phyloP scores from a whole-genome alignment of 148 eudicot species.

The Simmondsia chinensis region DNA sequence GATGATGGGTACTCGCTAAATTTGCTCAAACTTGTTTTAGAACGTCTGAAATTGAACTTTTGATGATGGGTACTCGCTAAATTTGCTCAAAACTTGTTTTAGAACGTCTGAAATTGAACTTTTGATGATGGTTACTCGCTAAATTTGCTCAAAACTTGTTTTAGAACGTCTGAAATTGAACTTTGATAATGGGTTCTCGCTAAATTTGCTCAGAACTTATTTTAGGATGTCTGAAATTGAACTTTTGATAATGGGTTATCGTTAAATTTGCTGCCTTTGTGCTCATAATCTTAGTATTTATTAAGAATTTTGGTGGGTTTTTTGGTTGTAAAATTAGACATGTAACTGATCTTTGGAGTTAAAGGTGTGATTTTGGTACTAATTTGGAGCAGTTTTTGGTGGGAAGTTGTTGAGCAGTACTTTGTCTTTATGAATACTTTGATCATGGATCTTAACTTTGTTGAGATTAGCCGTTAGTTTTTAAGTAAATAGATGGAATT shows the following conservation, averaged over 20 bases:
- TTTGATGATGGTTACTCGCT: conserved; percentile 37
- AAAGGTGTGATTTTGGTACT: not conserved
- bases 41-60: conserved; percentile 1
- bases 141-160: conserved; percentile 20
- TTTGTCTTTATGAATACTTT: conserved; percentile 12
- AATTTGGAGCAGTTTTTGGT: conserved; percentile 5
- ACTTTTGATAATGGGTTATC: conserved; percentile 27
- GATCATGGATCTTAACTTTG: conserved; percentile 31
- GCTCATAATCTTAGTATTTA: conserved; percentile 1
- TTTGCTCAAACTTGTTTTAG: conserved; percentile 15
- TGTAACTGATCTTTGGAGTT: conserved; percentile 22
- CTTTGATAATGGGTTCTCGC: conserved; percentile 31
- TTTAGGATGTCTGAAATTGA: conserved; percentile 1
- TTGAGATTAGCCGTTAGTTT: conserved; percentile 23
- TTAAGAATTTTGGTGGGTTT: conserved; percentile 8
- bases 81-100: conserved; percentile 17
- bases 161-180: conserved; percentile 4
- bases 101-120: conserved; percentile 1
- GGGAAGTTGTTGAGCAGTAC: conserved; percentile 6
- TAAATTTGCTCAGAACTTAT: conserved; percentile 24
- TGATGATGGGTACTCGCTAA: conserved; percentile 37
- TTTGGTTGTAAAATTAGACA: conserved; percentile 11
- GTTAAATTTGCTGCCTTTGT: conserved; percentile 20
- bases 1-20: conserved; percentile 41
- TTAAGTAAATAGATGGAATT: conserved; percentile 25